Percentiles rank a stretch among this genome's conserved stretches.
These are phyloP conservation scores for Plicaturopsis crispa DNA, from an alignment of 768 basidiomycete genomes.

Conservation along the genomic window DNA sequence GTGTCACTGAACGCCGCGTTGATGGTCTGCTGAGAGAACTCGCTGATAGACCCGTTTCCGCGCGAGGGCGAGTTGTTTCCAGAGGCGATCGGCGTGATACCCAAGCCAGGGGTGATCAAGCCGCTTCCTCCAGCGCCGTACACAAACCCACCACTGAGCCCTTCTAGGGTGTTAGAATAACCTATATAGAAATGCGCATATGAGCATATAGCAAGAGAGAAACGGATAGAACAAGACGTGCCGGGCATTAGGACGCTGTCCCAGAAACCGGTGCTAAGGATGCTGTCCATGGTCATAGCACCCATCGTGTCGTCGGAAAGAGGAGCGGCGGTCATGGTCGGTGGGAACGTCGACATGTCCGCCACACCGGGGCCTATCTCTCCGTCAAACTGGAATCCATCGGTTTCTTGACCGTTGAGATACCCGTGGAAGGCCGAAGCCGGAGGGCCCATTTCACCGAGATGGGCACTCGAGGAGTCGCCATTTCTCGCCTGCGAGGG, in stretches of 20 bases:
- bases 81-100: slow-evolving; percentile 51
- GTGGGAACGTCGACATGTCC: slow-evolving; percentile 80
- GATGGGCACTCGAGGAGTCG: no score
- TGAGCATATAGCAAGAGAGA: slow-evolving; percentile 4
- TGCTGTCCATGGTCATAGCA: slow-evolving; percentile 74
- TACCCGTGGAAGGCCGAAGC: no score
- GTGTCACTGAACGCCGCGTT: no score
- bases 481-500: slow-evolving; percentile 12
- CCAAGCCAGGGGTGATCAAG: slow-evolving; percentile 68
- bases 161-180: slow-evolving; percentile 74
- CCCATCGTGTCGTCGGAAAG: slow-evolving; percentile 31
- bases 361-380: slow-evolving; percentile 76
- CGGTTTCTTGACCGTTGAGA: slow-evolving; percentile 24
- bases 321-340: slow-evolving; percentile 66
- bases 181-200: slow-evolving; percentile 32
- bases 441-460: no score
- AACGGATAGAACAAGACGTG: slow-evolving; percentile 25
- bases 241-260: slow-evolving; percentile 84
- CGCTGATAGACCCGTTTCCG: slow-evolving; percentile 8
- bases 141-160: slow-evolving; percentile 78
- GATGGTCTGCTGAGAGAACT: slow-evolving; percentile 9
- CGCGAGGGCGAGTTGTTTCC: slow-evolving; percentile 43
- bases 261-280: slow-evolving; percentile 78
- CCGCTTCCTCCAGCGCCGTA: slow-evolving; percentile 81
- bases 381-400: slow-evolving; percentile 65